Evolutionary conservation across 352 stramenopile genomes (phyloP).

Genomic region (Globisporangium canariense): DNA sequence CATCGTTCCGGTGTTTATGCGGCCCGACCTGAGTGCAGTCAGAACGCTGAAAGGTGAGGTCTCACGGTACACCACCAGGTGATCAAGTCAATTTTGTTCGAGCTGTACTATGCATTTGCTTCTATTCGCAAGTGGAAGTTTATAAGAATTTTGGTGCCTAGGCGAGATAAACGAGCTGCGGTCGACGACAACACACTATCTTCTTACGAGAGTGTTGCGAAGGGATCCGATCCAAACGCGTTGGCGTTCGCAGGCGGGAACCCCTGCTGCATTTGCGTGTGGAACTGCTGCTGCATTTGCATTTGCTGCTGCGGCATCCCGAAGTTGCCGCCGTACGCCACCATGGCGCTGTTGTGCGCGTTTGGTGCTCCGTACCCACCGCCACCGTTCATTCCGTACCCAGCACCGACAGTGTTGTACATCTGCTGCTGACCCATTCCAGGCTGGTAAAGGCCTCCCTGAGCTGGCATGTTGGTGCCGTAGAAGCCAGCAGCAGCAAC

Average conservation of each 20-base stretch:
- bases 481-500: slow-evolving; percentile 22
- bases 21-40: slow-evolving; percentile 43
- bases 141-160: slow-evolving; percentile 5
- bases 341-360: slow-evolving; percentile 17
- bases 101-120: background rate
- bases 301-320: slow-evolving; percentile 12
- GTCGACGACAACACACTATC: no score
- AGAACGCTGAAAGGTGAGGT: background rate
- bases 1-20: slow-evolving; percentile 56
- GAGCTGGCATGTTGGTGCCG: slow-evolving; percentile 14
- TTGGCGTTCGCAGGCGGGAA: slow-evolving; percentile 24
- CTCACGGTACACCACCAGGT: no score
- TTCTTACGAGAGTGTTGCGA: slow-evolving; percentile 55
- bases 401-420: slow-evolving; percentile 28
- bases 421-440: slow-evolving; percentile 31
- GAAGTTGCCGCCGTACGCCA: slow-evolving; percentile 21
- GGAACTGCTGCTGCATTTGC: slow-evolving; percentile 37
- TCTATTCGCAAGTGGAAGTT: background rate
- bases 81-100: background rate
- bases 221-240: slow-evolving; percentile 41
- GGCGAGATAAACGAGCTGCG: background rate
- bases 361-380: slow-evolving; percentile 13
- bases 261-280: slow-evolving; percentile 22
- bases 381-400: slow-evolving; percentile 22
- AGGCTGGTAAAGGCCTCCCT: slow-evolving; percentile 23